Conservation (phyloP, 2,329 filamentous ascomycete species). For the Massarina eburnea region DNA sequence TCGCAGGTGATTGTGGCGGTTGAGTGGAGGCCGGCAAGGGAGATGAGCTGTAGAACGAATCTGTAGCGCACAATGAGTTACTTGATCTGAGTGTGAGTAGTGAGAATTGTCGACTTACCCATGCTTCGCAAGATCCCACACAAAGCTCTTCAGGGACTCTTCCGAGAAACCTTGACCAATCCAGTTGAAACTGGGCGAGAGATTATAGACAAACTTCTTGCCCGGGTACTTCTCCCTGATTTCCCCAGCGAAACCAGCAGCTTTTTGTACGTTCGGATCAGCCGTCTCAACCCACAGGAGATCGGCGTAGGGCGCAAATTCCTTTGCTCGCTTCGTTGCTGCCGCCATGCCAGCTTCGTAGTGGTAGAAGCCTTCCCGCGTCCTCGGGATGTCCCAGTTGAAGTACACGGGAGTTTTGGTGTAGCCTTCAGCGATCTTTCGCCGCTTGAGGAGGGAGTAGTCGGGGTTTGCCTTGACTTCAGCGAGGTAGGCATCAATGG, state of each 20-base stretch:
- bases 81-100: slow-evolving; percentile 31
- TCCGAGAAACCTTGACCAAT: slow-evolving; percentile 90
- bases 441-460: slow-evolving; percentile 76
- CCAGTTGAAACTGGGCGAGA: slow-evolving; percentile 98
- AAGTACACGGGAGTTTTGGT: slow-evolving; percentile 73
- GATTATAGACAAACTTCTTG: slow-evolving; percentile 95
- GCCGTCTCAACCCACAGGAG: slow-evolving; percentile 97
- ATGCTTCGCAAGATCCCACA: slow-evolving; percentile 93
- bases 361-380: slow-evolving; percentile 92
- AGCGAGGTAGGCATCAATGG: slow-evolving; percentile 68
- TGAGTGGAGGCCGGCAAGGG: slow-evolving; percentile 64
- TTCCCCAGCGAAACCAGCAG: slow-evolving; percentile 71
- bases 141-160: slow-evolving; percentile 80
- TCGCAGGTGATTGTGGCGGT: slow-evolving; percentile 69
- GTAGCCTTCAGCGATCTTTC: slow-evolving; percentile 68
- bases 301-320: slow-evolving; percentile 89
- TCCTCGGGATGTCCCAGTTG: slow-evolving; percentile 89
- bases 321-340: slow-evolving; percentile 89
- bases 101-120: slow-evolving; percentile 62
- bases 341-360: slow-evolving; percentile 81
- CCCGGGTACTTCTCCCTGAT: slow-evolving; percentile 71
- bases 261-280: slow-evolving; percentile 79
- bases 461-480: slow-evolving; percentile 66
- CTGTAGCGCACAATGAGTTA: slow-evolving; percentile 26
- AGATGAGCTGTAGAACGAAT: slow-evolving; percentile 66